Evolutionary conservation across 129 eudicot species (phyloP).

Genomic region (Ambrosia trifida): DNA sequence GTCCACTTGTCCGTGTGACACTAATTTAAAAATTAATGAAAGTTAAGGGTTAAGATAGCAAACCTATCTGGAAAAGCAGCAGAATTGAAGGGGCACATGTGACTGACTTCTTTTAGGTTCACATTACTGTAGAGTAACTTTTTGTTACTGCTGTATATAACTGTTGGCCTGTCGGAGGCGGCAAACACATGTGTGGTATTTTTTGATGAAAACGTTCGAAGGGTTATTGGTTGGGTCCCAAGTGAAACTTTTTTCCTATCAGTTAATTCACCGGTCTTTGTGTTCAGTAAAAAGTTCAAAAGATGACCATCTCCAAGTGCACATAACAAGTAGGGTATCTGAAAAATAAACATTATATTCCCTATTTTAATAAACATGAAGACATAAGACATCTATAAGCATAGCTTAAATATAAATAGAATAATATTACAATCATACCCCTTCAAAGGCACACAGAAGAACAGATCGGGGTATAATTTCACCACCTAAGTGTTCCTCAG

Average conservation of each 20-base stretch:
- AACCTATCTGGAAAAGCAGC: constrained; percentile 97
- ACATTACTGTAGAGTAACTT: constrained; percentile 92
- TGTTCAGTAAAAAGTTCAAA: constrained; percentile 73
- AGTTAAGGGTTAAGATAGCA: neutral
- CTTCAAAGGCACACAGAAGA: constrained; percentile 92
- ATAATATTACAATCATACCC: constrained; percentile 49
- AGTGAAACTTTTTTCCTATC: constrained; percentile 94
- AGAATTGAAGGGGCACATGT: constrained; percentile 96
- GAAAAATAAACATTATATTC: constrained; percentile 25
- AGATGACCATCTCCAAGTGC: constrained; percentile 99
- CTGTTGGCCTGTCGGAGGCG: constrained; percentile 96
- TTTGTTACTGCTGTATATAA: constrained; percentile 95
- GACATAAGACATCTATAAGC: neutral
- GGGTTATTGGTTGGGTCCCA: constrained; percentile 90
- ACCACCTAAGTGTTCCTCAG: constrained; percentile 91
- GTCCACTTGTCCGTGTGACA: neutral
- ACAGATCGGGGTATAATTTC: constrained; percentile 98
- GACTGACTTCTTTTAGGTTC: constrained; percentile 92
- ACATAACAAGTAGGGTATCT: constrained; percentile 91
- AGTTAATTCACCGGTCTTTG: constrained; percentile 59
- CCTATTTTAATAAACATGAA: neutral
- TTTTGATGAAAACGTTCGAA: constrained; percentile 86
- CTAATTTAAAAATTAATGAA: neutral
- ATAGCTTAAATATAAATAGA: neutral
- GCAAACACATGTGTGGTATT: constrained; percentile 90